phyloP scores from a whole-genome alignment of 495 filamentous ascomycete genomes.

The Cladorrhinum samala region DNA sequence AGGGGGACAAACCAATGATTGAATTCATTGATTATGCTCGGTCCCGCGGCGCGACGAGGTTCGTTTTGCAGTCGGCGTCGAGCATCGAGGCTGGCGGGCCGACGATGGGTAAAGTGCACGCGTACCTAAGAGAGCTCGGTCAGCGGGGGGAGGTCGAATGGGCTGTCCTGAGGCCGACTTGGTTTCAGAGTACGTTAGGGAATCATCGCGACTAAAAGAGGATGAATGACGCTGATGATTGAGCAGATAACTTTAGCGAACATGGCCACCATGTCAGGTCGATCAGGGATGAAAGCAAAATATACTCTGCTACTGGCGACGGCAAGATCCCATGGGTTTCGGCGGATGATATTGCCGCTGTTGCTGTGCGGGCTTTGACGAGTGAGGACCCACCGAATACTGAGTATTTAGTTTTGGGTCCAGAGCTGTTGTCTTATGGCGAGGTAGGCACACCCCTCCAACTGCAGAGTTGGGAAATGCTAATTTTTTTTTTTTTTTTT shows the following conservation, averaged over 20 bases:
- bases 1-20: slow-evolving; percentile 25
- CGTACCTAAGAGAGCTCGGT: slow-evolving; percentile 34
- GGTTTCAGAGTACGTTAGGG: slow-evolving; percentile 37
- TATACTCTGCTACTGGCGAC: slow-evolving; percentile 39
- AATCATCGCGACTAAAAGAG: not conserved
- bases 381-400: slow-evolving; percentile 35
- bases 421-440: slow-evolving; percentile 39
- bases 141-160: slow-evolving; percentile 34
- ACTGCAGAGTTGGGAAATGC: not conserved
- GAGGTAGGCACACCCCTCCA: slow-evolving; percentile 31
- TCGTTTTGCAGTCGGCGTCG: slow-evolving; percentile 40
- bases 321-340: slow-evolving; percentile 45
- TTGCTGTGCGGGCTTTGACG: slow-evolving; percentile 39
- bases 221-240: not conserved
- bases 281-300: slow-evolving; percentile 36
- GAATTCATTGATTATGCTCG: slow-evolving; percentile 36
- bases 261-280: slow-evolving; percentile 23
- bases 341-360: slow-evolving; percentile 42
- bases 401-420: slow-evolving; percentile 40
- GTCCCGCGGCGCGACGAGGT: slow-evolving; percentile 31
- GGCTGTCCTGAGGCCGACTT: slow-evolving; percentile 37
- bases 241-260: slow-evolving; percentile 29
- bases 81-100: slow-evolving; percentile 31
- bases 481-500: too few relatives aligned
- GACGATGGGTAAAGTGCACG: slow-evolving; percentile 32